Percentiles rank a stretch among this genome's conserved stretches.
Evolutionary conservation across 768 basidiomycete genomes (phyloP).

Genomic region (Lactifluus echinatus): DNA sequence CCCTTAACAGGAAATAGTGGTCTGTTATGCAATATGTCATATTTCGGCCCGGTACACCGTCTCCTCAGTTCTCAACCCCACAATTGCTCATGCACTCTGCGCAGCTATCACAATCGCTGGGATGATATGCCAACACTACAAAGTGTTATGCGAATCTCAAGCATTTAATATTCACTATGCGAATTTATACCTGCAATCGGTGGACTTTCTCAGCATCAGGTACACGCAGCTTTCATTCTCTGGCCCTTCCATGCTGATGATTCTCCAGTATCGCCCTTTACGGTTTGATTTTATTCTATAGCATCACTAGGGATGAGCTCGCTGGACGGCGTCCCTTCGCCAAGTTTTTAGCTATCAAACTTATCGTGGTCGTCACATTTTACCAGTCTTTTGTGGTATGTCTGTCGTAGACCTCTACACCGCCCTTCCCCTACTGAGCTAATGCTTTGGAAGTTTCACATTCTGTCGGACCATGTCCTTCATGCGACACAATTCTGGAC

Average conservation of each 20-base stretch:
- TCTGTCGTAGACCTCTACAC: neutral
- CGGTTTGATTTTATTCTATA: constrained; percentile 78
- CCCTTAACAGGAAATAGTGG: constrained; percentile 43
- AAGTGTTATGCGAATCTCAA: constrained; percentile 60
- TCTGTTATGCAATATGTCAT: constrained; percentile 84
- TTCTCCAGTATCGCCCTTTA: constrained; percentile 66
- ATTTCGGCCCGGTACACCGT: constrained; percentile 43
- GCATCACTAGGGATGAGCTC: constrained; percentile 73
- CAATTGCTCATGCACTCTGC: neutral
- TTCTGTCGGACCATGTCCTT: constrained; percentile 62
- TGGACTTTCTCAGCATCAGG: constrained; percentile 82
- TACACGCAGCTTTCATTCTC: constrained; percentile 24
- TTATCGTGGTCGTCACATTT: constrained; percentile 83
- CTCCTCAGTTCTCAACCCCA: neutral
- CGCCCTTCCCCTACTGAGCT: too few relatives aligned
- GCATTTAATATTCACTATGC: constrained; percentile 56
- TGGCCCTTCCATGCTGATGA: neutral
- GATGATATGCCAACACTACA: constrained; percentile 63
- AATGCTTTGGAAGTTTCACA: constrained; percentile 41
- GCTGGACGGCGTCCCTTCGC: constrained; percentile 63
- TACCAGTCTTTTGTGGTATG: constrained; percentile 71
- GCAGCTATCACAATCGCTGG: constrained; percentile 60
- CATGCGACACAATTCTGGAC: constrained; percentile 83
- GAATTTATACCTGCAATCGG: constrained; percentile 55
- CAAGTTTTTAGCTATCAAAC: constrained; percentile 83